Evolutionary conservation across 1,284 basidiomycete genomes (phyloP).

Genomic region (Dichomitus squalens): DNA sequence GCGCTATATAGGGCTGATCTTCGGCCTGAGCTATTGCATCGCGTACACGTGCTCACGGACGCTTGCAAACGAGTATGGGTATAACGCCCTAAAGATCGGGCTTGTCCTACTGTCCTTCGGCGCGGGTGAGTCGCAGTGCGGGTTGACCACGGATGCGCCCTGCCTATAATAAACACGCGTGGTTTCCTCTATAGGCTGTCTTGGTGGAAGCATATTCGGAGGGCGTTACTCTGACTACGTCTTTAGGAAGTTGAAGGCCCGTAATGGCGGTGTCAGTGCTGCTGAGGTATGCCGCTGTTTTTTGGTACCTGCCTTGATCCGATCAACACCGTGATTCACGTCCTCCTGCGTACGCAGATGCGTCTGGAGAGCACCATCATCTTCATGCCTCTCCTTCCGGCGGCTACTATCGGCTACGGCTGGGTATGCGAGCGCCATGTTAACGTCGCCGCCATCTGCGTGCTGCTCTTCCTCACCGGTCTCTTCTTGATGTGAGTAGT

Average conservation of each 20-base stretch:
- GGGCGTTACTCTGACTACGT: slow-evolving; percentile 78
- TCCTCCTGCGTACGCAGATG: slow-evolving; percentile 50
- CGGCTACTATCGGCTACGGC: slow-evolving; percentile 68
- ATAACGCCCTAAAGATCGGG: slow-evolving; percentile 73
- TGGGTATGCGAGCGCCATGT: slow-evolving; percentile 74
- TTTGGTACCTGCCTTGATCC: not conserved
- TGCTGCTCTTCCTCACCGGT: slow-evolving; percentile 66
- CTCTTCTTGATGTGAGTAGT: slow-evolving; percentile 68
- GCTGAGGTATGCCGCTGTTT: slow-evolving; percentile 59
- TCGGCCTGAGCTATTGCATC: slow-evolving; percentile 71
- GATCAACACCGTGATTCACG: too few relatives aligned
- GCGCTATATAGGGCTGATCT: slow-evolving; percentile 57
- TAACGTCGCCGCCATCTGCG: slow-evolving; percentile 63
- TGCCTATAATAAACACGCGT: not conserved
- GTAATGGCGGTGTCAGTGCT: slow-evolving; percentile 60
- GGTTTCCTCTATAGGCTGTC: slow-evolving; percentile 65
- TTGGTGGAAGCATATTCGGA: slow-evolving; percentile 73
- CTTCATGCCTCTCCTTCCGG: slow-evolving; percentile 58
- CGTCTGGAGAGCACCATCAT: slow-evolving; percentile 65
- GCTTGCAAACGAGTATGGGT: slow-evolving; percentile 64
- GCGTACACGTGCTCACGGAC: slow-evolving; percentile 76
- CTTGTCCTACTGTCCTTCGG: slow-evolving; percentile 79
- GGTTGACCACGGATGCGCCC: not conserved
- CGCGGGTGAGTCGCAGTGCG: slow-evolving; percentile 45
- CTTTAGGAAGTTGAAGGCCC: slow-evolving; percentile 54